Conservation (phyloP, 2,329 filamentous ascomycete genomes). For the Pyrenochaeta sp. region DNA sequence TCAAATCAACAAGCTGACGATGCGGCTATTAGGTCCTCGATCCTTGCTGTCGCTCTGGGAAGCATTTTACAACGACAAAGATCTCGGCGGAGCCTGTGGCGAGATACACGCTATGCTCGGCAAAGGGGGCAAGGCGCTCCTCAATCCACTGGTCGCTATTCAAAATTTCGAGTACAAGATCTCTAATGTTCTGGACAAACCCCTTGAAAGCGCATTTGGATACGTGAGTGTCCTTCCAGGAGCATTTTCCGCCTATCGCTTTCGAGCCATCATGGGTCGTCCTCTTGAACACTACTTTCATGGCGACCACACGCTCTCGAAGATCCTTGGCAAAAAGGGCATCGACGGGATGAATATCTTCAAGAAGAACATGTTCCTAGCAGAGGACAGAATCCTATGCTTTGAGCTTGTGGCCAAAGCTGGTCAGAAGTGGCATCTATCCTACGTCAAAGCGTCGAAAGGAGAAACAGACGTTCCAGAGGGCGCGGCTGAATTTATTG, state of each 20-base stretch:
- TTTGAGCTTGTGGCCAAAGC: constrained; percentile 99
- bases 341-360: constrained; percentile 99
- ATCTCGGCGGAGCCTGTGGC: constrained; percentile 96
- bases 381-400: constrained; percentile 99
- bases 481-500: constrained; percentile 95
- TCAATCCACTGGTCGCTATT: constrained; percentile 93
- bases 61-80: constrained; percentile 99
- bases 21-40: no score
- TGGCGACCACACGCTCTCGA: constrained; percentile 96
- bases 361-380: constrained; percentile 99
- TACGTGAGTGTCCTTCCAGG: constrained; percentile 98
- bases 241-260: constrained; percentile 98
- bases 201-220: constrained; percentile 93
- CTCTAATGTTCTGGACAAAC: constrained; percentile 98
- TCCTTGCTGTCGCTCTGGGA: constrained; percentile 95
- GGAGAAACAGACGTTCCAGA: constrained; percentile 98
- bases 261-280: constrained; percentile 96
- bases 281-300: constrained; percentile 99
- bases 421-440: constrained; percentile 98
- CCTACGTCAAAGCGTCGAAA: constrained; percentile 98
- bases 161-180: constrained; percentile 99
- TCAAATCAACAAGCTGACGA: no score
- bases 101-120: constrained; percentile 99
- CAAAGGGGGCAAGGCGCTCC: constrained; percentile 79
- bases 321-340: constrained; percentile 96